Conservation (phyloP, 1,139 yeast genomes). For the Candida sp. region DNA sequence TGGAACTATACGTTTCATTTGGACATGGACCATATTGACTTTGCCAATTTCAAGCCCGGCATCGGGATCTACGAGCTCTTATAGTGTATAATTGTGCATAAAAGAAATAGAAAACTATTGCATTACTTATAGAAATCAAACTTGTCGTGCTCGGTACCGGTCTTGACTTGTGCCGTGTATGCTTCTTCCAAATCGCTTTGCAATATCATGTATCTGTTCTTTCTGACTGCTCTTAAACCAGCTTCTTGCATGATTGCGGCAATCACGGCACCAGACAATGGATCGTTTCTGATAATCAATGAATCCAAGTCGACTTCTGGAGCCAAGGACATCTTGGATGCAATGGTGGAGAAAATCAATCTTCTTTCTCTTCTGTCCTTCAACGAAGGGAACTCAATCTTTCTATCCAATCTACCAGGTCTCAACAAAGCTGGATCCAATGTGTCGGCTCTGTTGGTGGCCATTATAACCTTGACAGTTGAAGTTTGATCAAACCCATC, state of each 20-base stretch:
- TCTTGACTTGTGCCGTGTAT: constrained; percentile 93
- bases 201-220: constrained; percentile 94
- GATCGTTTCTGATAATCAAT: constrained; percentile 93
- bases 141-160: constrained; percentile 95
- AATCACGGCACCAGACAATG: constrained; percentile 95
- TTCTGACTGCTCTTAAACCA: constrained; percentile 97
- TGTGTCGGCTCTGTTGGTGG: constrained; percentile 98
- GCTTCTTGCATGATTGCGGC: constrained; percentile 99
- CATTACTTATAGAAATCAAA: constrained; percentile 91
- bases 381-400: constrained; percentile 94
- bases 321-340: constrained; percentile 97
- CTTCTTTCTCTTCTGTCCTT: constrained; percentile 98
- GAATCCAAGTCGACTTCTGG: constrained; percentile 98
- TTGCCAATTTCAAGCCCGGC: constrained; percentile 61
- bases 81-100: constrained; percentile 9
- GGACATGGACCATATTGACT: constrained; percentile 74
- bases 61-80: constrained; percentile 53
- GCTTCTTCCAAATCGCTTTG: constrained; percentile 98
- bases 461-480: constrained; percentile 98
- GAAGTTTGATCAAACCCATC: constrained; percentile 98
- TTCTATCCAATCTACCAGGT: constrained; percentile 98
- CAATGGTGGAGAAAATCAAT: constrained; percentile 93
- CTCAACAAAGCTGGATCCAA: constrained; percentile 96
- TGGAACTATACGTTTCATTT: constrained; percentile 57
- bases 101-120: background rate